A percentile compares a stretch with the other conserved stretches of the same genome.
Conservation (phyloP, 2,329 filamentous ascomycete genomes). For the Sordariomycetes sp. region DNA sequence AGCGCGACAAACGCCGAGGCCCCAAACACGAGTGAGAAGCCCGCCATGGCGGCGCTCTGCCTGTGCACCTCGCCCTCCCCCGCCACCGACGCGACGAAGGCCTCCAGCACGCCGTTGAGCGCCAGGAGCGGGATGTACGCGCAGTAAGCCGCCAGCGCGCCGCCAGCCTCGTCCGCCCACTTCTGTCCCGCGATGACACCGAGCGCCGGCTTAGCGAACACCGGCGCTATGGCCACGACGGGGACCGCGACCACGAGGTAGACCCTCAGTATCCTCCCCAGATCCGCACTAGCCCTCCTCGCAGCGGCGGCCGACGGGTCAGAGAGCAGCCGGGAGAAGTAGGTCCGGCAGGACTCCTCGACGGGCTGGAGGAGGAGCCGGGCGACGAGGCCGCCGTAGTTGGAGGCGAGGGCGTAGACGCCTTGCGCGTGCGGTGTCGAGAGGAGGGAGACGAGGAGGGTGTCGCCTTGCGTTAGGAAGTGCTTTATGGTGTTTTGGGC, state of each 20-base stretch:
- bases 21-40: slow-evolving; percentile 67
- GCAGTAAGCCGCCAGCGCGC: slow-evolving; percentile 68
- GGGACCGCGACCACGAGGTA: slow-evolving; percentile 65
- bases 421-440: slow-evolving; percentile 73
- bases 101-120: slow-evolving; percentile 81
- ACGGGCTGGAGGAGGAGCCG: slow-evolving; percentile 87
- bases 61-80: slow-evolving; percentile 57
- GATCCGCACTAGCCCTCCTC: slow-evolving; percentile 31
- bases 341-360: slow-evolving; percentile 81
- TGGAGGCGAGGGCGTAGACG: slow-evolving; percentile 83
- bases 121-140: slow-evolving; percentile 90
- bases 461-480: slow-evolving; percentile 86
- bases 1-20: slow-evolving; percentile 64
- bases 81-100: slow-evolving; percentile 83
- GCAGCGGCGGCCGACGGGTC: slow-evolving; percentile 6
- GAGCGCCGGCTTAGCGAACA: slow-evolving; percentile 60
- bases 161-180: slow-evolving; percentile 64
- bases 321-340: slow-evolving; percentile 68
- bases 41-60: slow-evolving; percentile 76
- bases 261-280: slow-evolving; percentile 52
- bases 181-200: slow-evolving; percentile 60
- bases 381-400: slow-evolving; percentile 83
- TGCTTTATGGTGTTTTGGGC: slow-evolving; percentile 86
- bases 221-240: slow-evolving; percentile 58
- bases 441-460: slow-evolving; percentile 69